Conservation (phyloP, 2,329 filamentous ascomycete genomes). For the Rhynchosporium secalis region DNA sequence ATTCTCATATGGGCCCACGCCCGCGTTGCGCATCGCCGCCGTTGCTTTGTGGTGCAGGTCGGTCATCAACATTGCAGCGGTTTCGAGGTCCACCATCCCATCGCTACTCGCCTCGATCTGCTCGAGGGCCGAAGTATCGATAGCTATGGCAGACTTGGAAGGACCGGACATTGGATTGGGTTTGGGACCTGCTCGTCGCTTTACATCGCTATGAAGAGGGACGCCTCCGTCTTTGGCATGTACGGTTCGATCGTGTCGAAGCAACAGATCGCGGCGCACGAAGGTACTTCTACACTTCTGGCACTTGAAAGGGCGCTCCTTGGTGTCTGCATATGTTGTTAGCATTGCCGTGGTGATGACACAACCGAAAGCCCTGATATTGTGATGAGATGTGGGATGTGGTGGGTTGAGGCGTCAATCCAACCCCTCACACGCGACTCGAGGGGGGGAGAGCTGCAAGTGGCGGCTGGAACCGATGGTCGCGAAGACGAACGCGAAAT, state of each 20-base stretch:
- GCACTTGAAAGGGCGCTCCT: slow-evolving; percentile 98
- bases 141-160: slow-evolving; percentile 74
- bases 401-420: slow-evolving; percentile 14
- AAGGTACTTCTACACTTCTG: slow-evolving; percentile 98
- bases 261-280: slow-evolving; percentile 91
- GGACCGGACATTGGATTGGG: slow-evolving; percentile 62
- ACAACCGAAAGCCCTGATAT: slow-evolving; percentile 13
- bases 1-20: slow-evolving; percentile 53
- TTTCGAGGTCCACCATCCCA: slow-evolving; percentile 91
- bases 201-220: slow-evolving; percentile 90
- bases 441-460: slow-evolving; percentile 26
- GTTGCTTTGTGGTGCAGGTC: slow-evolving; percentile 97
- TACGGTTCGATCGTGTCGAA: slow-evolving; percentile 96
- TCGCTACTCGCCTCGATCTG: slow-evolving; percentile 91
- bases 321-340: slow-evolving; percentile 69
- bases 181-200: slow-evolving; percentile 76
- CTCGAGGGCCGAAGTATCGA: slow-evolving; percentile 85
- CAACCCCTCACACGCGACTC: slow-evolving; percentile 29
- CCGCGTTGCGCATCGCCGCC: slow-evolving; percentile 63
- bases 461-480: slow-evolving; percentile 4
- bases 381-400: slow-evolving; percentile 1
- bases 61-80: slow-evolving; percentile 97
- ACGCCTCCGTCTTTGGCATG: slow-evolving; percentile 97
- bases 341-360: slow-evolving; percentile 5
- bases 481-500: slow-evolving; percentile 1